phyloP scores from a whole-genome alignment of 1,139 yeast species.

The Magnusiomyces paraingens region DNA sequence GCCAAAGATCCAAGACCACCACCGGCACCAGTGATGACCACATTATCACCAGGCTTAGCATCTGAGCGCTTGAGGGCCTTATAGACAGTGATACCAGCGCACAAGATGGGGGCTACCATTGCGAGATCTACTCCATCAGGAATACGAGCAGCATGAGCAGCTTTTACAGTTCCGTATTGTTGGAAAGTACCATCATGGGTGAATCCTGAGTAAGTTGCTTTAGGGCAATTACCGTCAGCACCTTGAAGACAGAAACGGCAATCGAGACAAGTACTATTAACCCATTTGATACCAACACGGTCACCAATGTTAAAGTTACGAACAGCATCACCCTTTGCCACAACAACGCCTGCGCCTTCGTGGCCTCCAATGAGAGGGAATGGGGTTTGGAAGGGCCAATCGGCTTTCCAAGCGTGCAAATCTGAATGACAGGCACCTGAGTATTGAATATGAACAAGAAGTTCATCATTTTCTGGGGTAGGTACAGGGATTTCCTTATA shows the following conservation, averaged over 20 bases:
- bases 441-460: constrained; percentile 27
- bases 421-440: constrained; percentile 39
- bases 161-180: constrained; percentile 70
- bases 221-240: constrained; percentile 21
- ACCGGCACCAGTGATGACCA: constrained; percentile 68
- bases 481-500: constrained; percentile 29
- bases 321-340: constrained; percentile 21
- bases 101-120: constrained; percentile 58
- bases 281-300: constrained; percentile 24
- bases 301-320: constrained; percentile 21
- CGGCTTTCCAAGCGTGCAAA: constrained; percentile 23
- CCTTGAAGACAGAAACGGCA: constrained; percentile 21
- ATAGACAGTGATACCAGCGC: constrained; percentile 77
- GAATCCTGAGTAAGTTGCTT: constrained; percentile 43
- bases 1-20: constrained; percentile 76
- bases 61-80: constrained; percentile 63
- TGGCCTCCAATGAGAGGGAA: constrained; percentile 24
- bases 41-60: constrained; percentile 62
- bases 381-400: constrained; percentile 13
- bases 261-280: constrained; percentile 22
- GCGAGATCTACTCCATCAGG: constrained; percentile 63
- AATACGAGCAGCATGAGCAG: constrained; percentile 67
- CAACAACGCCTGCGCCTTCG: constrained; percentile 27
- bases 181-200: constrained; percentile 73
- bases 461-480: constrained; percentile 23